Evolutionary conservation across 2,329 filamentous ascomycete genomes (phyloP).

Genomic region (Knoxdaviesia capensis): DNA sequence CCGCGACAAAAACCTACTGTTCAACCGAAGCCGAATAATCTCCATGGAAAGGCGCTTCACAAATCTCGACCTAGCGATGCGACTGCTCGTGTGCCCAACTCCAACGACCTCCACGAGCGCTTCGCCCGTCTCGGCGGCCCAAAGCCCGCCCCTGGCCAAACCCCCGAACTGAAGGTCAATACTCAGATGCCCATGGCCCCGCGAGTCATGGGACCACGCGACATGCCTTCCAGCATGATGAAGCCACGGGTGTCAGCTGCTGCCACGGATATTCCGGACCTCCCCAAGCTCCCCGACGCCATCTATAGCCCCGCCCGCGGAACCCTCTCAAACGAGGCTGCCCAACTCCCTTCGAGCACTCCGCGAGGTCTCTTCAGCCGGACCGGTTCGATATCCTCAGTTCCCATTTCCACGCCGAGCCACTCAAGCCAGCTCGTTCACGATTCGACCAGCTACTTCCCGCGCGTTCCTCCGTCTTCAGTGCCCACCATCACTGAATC

Average conservation of each 20-base stretch:
- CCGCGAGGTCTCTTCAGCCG: slow-evolving; percentile 42
- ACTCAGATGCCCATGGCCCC: slow-evolving; percentile 12
- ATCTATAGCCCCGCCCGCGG: slow-evolving; percentile 64
- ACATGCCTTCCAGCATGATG: slow-evolving; percentile 29
- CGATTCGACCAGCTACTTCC: neutral
- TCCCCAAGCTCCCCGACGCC: slow-evolving; percentile 54
- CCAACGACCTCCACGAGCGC: slow-evolving; percentile 30
- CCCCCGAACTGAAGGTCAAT: slow-evolving; percentile 29
- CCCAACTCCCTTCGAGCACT: slow-evolving; percentile 44
- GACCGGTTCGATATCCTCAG: slow-evolving; percentile 24
- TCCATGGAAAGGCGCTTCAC: slow-evolving; percentile 34
- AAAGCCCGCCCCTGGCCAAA: slow-evolving; percentile 21
- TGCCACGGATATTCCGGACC: slow-evolving; percentile 28
- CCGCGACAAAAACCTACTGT: slow-evolving; percentile 24
- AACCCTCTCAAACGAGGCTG: slow-evolving; percentile 42
- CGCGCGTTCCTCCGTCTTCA: neutral
- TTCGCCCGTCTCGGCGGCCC: slow-evolving; percentile 35
- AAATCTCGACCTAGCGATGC: neutral
- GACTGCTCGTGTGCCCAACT: slow-evolving; percentile 13
- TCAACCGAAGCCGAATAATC: slow-evolving; percentile 46
- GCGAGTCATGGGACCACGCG: slow-evolving; percentile 21
- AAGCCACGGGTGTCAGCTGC: slow-evolving; percentile 8
- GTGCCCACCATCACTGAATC: neutral
- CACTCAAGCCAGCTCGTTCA: neutral
- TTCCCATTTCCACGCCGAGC: neutral